Percentiles rank a stretch among this genome's conserved stretches.
Conservation (phyloP, 345 rosid genomes). For the Salix suchowensis region DNA sequence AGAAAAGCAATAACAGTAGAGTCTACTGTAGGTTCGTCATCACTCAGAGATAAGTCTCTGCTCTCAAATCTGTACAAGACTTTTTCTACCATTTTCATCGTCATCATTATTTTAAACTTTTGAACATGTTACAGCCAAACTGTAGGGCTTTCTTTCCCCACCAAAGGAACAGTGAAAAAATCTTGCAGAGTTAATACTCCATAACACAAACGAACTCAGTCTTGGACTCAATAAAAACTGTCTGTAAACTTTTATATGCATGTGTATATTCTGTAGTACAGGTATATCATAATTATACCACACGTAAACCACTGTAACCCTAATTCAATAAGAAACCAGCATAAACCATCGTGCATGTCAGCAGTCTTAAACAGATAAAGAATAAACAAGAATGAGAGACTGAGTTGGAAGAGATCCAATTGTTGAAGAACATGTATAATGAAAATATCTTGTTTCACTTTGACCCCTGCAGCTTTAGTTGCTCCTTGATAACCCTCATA, state of each 20-base stretch:
- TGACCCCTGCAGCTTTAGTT: not conserved
- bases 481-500: not conserved
- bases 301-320: conserved; percentile 39
- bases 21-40: not conserved
- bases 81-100: not conserved
- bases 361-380: not conserved
- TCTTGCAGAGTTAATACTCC: not conserved
- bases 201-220: not conserved
- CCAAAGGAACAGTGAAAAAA: not conserved
- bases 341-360: not conserved
- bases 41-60: not conserved
- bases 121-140: not conserved
- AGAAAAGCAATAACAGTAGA: not conserved
- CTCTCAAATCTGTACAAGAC: not conserved
- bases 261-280: not conserved
- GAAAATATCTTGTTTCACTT: not conserved
- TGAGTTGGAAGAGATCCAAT: not conserved
- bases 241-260: not conserved
- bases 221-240: too few species aligned
- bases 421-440: not conserved
- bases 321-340: conserved; percentile 18
- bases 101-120: not conserved
- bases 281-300: conserved; percentile 2
- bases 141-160: not conserved
- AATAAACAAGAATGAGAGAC: not conserved